These are phyloP conservation scores for Mycena crocata DNA, from an alignment of 768 basidiomycete genomes.

Conservation along the genomic window DNA sequence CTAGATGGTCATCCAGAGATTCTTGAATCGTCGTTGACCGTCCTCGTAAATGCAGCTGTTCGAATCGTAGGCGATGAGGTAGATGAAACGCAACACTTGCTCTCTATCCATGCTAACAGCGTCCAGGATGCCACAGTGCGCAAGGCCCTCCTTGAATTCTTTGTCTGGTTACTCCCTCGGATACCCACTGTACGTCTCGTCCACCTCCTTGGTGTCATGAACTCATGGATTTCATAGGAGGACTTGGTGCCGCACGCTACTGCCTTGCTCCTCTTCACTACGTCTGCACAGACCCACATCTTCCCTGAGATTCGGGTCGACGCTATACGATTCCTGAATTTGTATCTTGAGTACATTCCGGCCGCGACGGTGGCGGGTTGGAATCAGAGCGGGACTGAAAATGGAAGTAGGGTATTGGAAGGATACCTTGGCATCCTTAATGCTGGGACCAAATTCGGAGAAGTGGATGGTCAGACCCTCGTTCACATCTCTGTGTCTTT, in stretches of 20 bases:
- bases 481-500: not conserved
- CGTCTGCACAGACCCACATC: conserved; percentile 93
- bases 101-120: conserved; percentile 21
- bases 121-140: conserved; percentile 83
- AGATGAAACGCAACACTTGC: conserved; percentile 7
- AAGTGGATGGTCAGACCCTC: conserved; percentile 58
- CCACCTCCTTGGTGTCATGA: not conserved
- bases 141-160: conserved; percentile 74
- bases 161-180: conserved; percentile 78
- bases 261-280: conserved; percentile 83
- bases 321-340: conserved; percentile 81
- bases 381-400: conserved; percentile 61
- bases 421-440: conserved; percentile 86
- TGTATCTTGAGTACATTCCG: conserved; percentile 80
- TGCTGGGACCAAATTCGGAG: conserved; percentile 72
- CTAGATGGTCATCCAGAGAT: conserved; percentile 71
- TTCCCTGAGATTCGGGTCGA: conserved; percentile 96
- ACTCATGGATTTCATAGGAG: conserved; percentile 56
- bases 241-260: conserved; percentile 80
- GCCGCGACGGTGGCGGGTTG: conserved; percentile 75
- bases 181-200: conserved; percentile 62
- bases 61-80: conserved; percentile 89
- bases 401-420: conserved; percentile 76
- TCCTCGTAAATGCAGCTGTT: conserved; percentile 69
- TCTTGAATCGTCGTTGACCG: conserved; percentile 61